Conservation (phyloP, 1,284 basidiomycete genomes). For the Ustilago cynodontis region DNA sequence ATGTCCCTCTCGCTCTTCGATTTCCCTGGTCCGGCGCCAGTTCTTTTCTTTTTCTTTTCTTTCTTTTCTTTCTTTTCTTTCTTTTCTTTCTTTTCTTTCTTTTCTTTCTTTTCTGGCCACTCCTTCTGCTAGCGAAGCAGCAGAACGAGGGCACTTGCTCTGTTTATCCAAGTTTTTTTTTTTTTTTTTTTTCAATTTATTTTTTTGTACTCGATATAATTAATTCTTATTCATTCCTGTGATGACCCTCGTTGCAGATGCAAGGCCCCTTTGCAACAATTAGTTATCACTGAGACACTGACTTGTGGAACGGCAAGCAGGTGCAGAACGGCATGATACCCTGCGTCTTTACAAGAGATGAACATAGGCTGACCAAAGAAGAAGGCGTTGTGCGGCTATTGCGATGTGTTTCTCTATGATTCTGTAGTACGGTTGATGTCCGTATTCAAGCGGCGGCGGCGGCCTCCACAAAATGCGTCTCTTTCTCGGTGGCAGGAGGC, state of each 20-base stretch:
- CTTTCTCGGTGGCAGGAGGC: background rate
- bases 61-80: background rate
- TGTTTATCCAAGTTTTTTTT: background rate
- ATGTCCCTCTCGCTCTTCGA: background rate
- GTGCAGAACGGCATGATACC: no score
- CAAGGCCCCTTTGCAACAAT: background rate
- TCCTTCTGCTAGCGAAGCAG: background rate
- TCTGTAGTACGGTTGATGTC: background rate
- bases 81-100: background rate
- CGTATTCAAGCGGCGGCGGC: background rate
- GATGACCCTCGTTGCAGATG: background rate
- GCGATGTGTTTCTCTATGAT: background rate
- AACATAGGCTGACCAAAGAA: no score
- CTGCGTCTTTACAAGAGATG: no score
- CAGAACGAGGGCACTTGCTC: background rate
- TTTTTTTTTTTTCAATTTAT: background rate
- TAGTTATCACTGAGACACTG: no score
- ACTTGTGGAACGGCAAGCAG: no score
- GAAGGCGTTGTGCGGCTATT: background rate
- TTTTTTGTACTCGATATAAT: background rate
- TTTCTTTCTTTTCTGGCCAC: background rate
- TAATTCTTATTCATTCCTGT: background rate
- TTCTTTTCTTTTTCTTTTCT: background rate
- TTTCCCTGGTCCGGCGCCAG: background rate
- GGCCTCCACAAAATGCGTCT: constrained; percentile 1